Evolutionary conservation across 352 stramenopile species (phyloP), one percentile per base, ranked within the genome.

Genomic region (Phytopythium delawarense): DNA sequence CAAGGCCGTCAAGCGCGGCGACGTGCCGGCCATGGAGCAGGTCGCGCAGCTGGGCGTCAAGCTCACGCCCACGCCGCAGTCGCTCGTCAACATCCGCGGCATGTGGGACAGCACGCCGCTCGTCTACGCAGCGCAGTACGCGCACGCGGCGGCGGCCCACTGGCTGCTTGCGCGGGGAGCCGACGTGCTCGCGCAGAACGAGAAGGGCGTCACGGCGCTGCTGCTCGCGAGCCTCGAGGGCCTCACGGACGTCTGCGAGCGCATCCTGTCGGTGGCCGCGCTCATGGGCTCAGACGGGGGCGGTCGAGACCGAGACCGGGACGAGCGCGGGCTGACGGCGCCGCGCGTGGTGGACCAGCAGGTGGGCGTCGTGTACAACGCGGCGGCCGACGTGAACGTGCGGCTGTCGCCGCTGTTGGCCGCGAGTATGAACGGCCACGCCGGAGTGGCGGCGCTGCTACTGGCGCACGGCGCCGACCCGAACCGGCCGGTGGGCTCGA

Each of bases 81-180:
- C 63, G 12, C 59, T 89, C 20, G 59, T 90, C 49, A 87, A 92
- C 46, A 75, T 87, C 18, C 77, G 82, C 34, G 82, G 82, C 32
- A 94, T 94, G 84, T 94, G 84, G 84, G 84, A 92, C 28, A 91
- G 82, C 59, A 94, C 84, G 30, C 84, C 84, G 25, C 65, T 94
- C 21, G 79, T 94, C n/a, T 88, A 84, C 49, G 80, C 84, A 35
- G 72, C 82, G 20, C 81, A 92, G 54, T 94, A 91, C 52, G 72
- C 68, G 37, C 84, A 89, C 45, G 44, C 70, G 12, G 60, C 67
- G 6, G 74, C 83, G 49, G 82, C 82, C 18, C 56, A 84, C 39
- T 91, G 82, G 78, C 62, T 94, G 28, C 60, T 94, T 4, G 66
- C 25, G 1, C 25, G 25, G 25, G 25, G 25, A 1, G 25, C 25